phyloP scores from a whole-genome alignment of 441 rosid species.

The Theobroma grandiflorum region DNA sequence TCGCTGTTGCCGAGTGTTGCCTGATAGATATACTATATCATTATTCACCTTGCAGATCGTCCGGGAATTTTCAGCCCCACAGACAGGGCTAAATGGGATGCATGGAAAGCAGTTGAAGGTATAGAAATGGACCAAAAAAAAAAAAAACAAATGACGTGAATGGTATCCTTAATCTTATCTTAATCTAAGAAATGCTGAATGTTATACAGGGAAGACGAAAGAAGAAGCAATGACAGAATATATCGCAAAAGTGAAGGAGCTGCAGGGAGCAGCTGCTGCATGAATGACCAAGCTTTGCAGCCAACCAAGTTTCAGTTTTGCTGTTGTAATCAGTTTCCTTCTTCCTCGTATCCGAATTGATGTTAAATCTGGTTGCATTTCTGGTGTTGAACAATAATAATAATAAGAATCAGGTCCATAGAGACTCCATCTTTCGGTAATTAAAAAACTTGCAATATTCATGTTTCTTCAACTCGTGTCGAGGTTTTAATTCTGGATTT shows the following conservation, averaged over 20 bases:
- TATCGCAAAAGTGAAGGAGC: conserved; percentile 41
- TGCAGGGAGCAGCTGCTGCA: conserved; percentile 27
- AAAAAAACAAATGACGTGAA: not conserved
- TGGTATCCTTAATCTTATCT: not conserved
- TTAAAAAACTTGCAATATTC: not conserved
- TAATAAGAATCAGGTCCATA: not conserved
- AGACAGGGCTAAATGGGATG: conserved; percentile 50
- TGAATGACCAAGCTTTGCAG: not conserved
- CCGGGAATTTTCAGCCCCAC: conserved; percentile 38
- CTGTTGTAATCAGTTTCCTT: not conserved
- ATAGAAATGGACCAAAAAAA: not conserved
- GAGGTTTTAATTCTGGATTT: not conserved
- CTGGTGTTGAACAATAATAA: not conserved
- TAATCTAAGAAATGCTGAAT: not conserved
- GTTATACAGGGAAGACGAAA: conserved; percentile 37
- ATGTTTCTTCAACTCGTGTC: not conserved
- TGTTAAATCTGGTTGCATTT: not conserved
- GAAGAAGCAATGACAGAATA: conserved; percentile 47
- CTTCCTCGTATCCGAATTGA: not conserved
- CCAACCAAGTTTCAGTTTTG: not conserved
- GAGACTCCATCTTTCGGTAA: not conserved
- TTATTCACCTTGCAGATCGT: conserved; percentile 29
- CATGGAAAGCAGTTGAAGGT: conserved; percentile 52
- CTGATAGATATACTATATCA: not conserved
- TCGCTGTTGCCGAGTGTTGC: not conserved